Evolutionary conservation across 805 yeast genomes (phyloP).

Genomic region (Wilhelminamyces savonicus): DNA sequence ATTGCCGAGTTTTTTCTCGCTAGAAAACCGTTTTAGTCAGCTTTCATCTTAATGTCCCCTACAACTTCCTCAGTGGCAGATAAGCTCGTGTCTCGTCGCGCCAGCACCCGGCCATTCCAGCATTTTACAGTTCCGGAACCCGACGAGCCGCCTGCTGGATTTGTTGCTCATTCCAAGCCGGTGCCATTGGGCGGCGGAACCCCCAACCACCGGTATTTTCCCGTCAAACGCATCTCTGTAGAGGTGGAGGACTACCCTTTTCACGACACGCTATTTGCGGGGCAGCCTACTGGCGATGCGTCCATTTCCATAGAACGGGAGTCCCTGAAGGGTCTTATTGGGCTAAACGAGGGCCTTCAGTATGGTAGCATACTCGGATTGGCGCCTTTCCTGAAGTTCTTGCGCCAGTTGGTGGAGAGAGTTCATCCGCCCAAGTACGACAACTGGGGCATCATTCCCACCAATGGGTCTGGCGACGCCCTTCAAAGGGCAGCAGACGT

Average conservation of each 20-base stretch:
- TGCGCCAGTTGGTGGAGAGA: not conserved
- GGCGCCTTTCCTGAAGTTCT: conserved; percentile 1
- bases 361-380: conserved; percentile 1
- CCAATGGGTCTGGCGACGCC: conserved; percentile 4
- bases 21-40: no score
- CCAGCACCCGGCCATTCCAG: conserved; percentile 1
- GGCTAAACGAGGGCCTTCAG: conserved; percentile 1
- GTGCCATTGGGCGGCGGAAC: conserved; percentile 1
- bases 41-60: no score
- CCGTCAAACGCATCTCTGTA: conserved; percentile 3
- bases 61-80: no score
- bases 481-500: conserved; percentile 2
- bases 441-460: conserved; percentile 2
- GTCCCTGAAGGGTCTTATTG: conserved; percentile 7
- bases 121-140: conserved; percentile 1
- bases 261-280: conserved; percentile 3
- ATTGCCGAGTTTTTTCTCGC: no score
- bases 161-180: conserved; percentile 5
- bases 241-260: conserved; percentile 5
- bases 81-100: conserved; percentile 2
- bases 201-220: conserved; percentile 4
- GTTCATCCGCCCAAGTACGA: conserved; percentile 1
- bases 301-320: conserved; percentile 16
- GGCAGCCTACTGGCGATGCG: conserved; percentile 2
- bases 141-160: conserved; percentile 2